These are phyloP conservation scores for Citrullus colocynthis DNA, from an alignment of 306 rosid species.

Conservation along the genomic window DNA sequence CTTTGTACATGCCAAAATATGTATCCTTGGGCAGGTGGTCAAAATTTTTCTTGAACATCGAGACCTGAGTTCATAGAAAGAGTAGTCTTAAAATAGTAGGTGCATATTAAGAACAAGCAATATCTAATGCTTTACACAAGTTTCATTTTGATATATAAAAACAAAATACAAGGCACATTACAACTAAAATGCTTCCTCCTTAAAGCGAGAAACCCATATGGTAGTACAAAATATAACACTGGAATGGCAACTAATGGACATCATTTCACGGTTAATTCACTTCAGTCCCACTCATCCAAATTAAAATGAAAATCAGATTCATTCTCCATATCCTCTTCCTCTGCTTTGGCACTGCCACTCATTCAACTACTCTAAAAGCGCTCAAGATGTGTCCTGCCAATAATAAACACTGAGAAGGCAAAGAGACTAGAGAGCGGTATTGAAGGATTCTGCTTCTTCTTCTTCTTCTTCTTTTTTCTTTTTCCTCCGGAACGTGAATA, in stretches of 20 bases:
- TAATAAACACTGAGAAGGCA: neutral
- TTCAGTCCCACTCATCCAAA: neutral
- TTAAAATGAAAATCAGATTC: too few relatives aligned
- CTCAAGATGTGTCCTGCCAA: neutral
- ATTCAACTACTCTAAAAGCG: neutral
- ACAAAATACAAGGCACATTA: neutral
- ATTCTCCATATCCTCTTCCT: neutral
- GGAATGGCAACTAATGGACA: neutral
- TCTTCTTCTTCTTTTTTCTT: too few relatives aligned
- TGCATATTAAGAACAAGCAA: neutral
- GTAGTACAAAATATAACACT: neutral
- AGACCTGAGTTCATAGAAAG: slow-evolving; percentile 29
- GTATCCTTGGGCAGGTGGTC: slow-evolving; percentile 95
- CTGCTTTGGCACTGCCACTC: neutral
- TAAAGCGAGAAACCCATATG: neutral
- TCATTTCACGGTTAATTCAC: neutral
- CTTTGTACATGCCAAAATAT: slow-evolving; percentile 90
- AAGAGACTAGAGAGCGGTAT: neutral
- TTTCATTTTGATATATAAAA: neutral
- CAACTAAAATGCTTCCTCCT: neutral
- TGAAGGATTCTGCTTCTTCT: neutral
- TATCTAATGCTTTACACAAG: neutral
- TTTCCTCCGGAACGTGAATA: neutral
- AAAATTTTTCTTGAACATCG: slow-evolving; percentile 90
- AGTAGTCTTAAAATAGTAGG: neutral